Evolutionary conservation across 345 rosid genomes (phyloP).

Genomic region (Acer yangbiense): DNA sequence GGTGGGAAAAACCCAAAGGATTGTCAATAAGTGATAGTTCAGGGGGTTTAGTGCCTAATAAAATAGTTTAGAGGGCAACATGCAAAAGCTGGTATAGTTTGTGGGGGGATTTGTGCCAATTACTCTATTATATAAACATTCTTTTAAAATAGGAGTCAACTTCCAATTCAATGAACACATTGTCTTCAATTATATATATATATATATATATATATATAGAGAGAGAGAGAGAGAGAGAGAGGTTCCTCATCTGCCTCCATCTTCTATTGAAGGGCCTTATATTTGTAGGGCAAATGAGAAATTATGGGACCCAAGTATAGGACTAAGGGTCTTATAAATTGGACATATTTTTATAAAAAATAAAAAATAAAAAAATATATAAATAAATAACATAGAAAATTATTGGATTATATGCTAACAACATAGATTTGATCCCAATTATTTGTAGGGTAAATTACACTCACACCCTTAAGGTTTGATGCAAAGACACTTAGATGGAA

Average conservation of each 20-base stretch:
- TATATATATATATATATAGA: neutral
- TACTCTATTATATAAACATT: neutral
- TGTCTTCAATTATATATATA: neutral
- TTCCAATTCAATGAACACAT: neutral
- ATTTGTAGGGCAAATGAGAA: neutral
- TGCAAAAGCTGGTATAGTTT: no score
- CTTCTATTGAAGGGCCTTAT: neutral
- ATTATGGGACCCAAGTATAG: neutral
- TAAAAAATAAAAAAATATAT: no score
- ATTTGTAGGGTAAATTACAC: no score
- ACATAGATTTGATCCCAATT: neutral
- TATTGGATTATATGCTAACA: conserved; percentile 11
- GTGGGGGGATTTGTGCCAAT: no score
- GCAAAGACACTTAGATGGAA: no score
- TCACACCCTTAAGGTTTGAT: no score
- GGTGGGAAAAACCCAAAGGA: no score
- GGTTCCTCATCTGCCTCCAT: neutral
- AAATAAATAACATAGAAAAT: neutral
- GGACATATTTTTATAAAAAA: neutral
- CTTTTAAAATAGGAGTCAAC: neutral
- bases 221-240: no score
- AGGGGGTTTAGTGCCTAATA: no score
- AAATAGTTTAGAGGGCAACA: no score
- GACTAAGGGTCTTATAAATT: neutral
- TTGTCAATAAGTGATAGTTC: no score